Base-by-base conservation (phyloP, 495 filamentous ascomycete species). In the Annulohypoxylon bovei region DNA sequence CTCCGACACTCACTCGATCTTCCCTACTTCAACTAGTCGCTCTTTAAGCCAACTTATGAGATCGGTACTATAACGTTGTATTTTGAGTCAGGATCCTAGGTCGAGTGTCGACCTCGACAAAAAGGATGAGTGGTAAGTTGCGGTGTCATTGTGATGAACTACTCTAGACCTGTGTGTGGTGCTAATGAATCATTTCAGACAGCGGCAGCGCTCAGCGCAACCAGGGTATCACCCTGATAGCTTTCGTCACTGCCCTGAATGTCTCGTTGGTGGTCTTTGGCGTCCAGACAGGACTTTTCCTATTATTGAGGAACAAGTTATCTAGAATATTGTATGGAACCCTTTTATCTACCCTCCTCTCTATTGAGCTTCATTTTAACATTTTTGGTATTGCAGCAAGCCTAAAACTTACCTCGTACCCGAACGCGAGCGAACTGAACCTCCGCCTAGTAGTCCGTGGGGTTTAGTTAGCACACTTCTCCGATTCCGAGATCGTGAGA, bases 381-480 rank as follows among this genome's bases (percentile, higher is more conserved):
- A 1, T 6, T 46, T 42, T 16, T 68, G 44, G 6, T 49, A 46
- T 33, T 25, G 25, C 71, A 93, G 89, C 75, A 90, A 91, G 83
- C 94, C 94, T 0, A 90, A 93, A 80, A 96, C 94, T 7, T 98
- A 93, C 75, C 86, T 98, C 16, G 95, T 98, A 6, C 92, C 94
- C 11, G 91, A 96, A 79, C 89, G 90, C 79, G 93, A 95, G 80
- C 88, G 92, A 67, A 93, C 91, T 16, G 82, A 88, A 37, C 81
- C 90, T 6, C 92, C 93, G 9, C 90, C 91, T 4, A 78, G 84
- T 54, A 93, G 88, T 18, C 82, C 91, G n/a, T 89, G 89, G 72
- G 84, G 82, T 63, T 91, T 94, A 86, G 77, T 94, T 39, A 78
- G 79, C 23, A 85, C 89, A 25, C 85, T 97, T 33, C 92, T 95